Evolutionary conservation across 192 early-diverging fungal species (phyloP).

Genomic region (Polychytrium aggregatum): DNA sequence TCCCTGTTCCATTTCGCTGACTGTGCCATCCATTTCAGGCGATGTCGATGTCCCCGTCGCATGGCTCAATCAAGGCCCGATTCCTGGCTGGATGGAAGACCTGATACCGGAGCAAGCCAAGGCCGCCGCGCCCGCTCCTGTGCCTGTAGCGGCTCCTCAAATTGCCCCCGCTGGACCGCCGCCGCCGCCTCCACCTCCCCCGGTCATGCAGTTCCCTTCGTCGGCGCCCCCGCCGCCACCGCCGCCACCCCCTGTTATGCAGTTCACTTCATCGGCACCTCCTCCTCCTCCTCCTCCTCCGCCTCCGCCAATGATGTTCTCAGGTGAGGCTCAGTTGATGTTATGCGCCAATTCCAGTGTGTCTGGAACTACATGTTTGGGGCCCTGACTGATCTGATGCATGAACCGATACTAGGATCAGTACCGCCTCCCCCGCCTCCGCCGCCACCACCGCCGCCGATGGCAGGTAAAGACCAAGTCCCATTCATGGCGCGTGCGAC

Average conservation of each 20-base stretch:
- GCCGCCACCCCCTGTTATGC: constrained; percentile 18
- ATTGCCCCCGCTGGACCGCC: constrained; percentile 5
- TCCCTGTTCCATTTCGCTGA: not conserved
- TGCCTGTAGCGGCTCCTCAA: constrained; percentile 10
- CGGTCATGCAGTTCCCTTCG: constrained; percentile 5
- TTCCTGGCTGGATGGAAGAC: constrained; percentile 1
- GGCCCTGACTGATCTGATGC: no score
- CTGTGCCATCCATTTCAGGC: not conserved
- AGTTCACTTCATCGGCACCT: not conserved
- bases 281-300: constrained; percentile 7
- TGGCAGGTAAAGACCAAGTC: no score
- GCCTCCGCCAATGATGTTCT: no score
- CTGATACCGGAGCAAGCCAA: not conserved
- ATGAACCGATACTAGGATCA: no score
- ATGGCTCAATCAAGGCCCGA: not conserved
- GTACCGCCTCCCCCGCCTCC: no score
- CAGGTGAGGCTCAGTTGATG: no score
- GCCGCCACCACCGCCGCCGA: no score
- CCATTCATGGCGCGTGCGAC: no score
- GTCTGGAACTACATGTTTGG: no score
- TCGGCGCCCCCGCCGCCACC: constrained; percentile 19
- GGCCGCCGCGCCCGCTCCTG: constrained; percentile 22
- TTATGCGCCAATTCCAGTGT: no score
- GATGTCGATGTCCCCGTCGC: constrained; percentile 3
- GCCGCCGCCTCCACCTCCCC: constrained; percentile 19